Conservation (phyloP, 257 asterid species). For the Fraxinus anomala region DNA sequence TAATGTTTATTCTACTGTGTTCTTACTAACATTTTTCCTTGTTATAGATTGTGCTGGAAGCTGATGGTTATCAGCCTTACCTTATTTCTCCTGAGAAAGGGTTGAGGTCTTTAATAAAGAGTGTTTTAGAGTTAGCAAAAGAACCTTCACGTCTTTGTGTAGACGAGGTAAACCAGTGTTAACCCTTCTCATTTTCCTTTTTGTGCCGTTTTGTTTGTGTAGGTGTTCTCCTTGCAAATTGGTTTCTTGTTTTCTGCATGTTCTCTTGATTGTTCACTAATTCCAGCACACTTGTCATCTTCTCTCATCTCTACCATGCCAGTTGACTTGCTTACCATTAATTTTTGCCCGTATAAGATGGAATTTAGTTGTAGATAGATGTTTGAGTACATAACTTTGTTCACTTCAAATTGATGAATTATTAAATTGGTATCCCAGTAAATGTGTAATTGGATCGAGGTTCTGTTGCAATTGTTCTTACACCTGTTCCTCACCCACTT, state of each 20-base stretch:
- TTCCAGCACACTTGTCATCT: neutral
- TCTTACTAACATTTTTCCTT: slow-evolving; percentile 23
- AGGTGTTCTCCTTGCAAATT: slow-evolving; percentile 4
- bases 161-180: slow-evolving; percentile 69
- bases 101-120: slow-evolving; percentile 82
- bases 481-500: neutral
- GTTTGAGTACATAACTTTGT: neutral
- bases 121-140: slow-evolving; percentile 85
- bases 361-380: neutral
- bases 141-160: slow-evolving; percentile 99
- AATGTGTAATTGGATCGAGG: neutral
- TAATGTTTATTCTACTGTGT: slow-evolving; percentile 6
- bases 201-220: neutral
- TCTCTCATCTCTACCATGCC: neutral
- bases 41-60: slow-evolving; percentile 89
- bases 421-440: neutral
- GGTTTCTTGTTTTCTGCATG: slow-evolving; percentile 1
- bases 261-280: neutral
- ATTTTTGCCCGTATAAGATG: neutral
- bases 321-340: neutral
- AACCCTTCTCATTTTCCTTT: slow-evolving; percentile 12
- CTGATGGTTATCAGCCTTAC: slow-evolving; percentile 99
- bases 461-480: neutral
- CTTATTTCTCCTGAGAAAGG: slow-evolving; percentile 99
- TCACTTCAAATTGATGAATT: neutral